Evolutionary conservation across 2,329 filamentous ascomycete species (phyloP).

Genomic region (Alternaria gaisen): DNA sequence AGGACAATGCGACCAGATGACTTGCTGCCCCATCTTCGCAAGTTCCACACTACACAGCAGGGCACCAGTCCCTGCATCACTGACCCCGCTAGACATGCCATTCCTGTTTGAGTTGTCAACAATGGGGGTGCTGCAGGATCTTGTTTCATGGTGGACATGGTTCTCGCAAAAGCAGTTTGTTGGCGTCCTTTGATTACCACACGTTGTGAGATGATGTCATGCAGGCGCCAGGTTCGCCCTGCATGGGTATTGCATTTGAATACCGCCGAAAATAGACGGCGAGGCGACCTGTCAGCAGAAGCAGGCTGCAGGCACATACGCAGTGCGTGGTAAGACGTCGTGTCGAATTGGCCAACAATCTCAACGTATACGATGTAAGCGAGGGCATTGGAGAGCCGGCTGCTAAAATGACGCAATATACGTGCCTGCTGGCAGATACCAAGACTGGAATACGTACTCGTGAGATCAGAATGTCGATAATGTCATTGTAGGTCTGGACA

Average conservation of each 20-base stretch:
- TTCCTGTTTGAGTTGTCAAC: conserved; percentile 18
- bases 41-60: conserved; percentile 1
- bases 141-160: conserved; percentile 31
- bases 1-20: conserved; percentile 46
- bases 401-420: no score
- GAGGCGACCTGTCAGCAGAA: conserved; percentile 5
- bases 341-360: neutral
- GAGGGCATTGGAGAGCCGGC: no score
- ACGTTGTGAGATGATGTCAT: conserved; percentile 29
- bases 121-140: conserved; percentile 27
- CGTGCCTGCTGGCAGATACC: neutral
- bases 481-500: neutral
- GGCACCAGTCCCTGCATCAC: conserved; percentile 44
- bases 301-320: conserved; percentile 5
- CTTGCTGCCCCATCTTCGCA: conserved; percentile 33
- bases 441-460: neutral
- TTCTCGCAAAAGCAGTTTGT: conserved; percentile 29
- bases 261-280: conserved; percentile 23
- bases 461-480: neutral
- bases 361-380: neutral
- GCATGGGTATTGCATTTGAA: conserved; percentile 13
- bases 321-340: neutral
- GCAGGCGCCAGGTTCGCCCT: conserved; percentile 20
- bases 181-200: conserved; percentile 38
- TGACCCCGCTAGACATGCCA: neutral